phyloP scores from a whole-genome alignment of 2,329 filamentous ascomycete species.

The Tolypocladium endophyticum region DNA sequence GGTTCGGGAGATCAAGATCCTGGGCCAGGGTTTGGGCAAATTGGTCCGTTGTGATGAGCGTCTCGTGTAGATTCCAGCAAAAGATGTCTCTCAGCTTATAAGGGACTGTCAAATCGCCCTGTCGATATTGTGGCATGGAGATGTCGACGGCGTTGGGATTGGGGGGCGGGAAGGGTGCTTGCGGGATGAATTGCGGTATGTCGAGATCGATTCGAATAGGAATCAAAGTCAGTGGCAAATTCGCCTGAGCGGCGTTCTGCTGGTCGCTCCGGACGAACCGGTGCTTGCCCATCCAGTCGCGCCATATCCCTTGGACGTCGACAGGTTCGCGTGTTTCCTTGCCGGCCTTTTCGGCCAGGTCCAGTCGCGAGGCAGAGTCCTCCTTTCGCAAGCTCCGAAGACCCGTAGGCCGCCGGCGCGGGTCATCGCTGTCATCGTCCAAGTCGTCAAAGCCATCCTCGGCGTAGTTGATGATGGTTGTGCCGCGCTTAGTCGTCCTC shows the following conservation, averaged over 20 bases:
- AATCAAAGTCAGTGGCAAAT: conserved; percentile 79
- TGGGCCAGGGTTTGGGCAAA: conserved; percentile 88
- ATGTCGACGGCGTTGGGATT: conserved; percentile 57
- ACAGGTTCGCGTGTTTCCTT: conserved; percentile 74
- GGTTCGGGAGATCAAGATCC: conserved; percentile 81
- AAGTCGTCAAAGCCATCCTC: conserved; percentile 87
- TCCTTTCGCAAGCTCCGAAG: conserved; percentile 73
- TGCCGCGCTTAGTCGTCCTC: conserved; percentile 93
- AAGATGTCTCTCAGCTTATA: conserved; percentile 93
- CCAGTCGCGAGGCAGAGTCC: conserved; percentile 51
- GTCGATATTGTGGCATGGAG: conserved; percentile 65
- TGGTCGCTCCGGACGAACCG: conserved; percentile 43
- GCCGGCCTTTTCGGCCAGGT: conserved; percentile 65
- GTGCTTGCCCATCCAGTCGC: conserved; percentile 87
- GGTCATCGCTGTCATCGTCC: conserved; percentile 63
- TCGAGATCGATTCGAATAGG: conserved; percentile 96
- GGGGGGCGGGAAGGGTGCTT: conserved; percentile 53
- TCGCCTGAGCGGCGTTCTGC: conserved; percentile 54
- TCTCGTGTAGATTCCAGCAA: conserved; percentile 94
- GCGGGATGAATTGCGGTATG: conserved; percentile 65
- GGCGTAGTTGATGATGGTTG: conserved; percentile 93
- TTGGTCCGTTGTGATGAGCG: conserved; percentile 85
- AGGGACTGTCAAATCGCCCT: conserved; percentile 68
- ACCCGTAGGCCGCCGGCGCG: conserved; percentile 70
- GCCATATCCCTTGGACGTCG: conserved; percentile 80